Conservation (phyloP, 1,284 basidiomycete species). For the Wallemia mellicola region DNA sequence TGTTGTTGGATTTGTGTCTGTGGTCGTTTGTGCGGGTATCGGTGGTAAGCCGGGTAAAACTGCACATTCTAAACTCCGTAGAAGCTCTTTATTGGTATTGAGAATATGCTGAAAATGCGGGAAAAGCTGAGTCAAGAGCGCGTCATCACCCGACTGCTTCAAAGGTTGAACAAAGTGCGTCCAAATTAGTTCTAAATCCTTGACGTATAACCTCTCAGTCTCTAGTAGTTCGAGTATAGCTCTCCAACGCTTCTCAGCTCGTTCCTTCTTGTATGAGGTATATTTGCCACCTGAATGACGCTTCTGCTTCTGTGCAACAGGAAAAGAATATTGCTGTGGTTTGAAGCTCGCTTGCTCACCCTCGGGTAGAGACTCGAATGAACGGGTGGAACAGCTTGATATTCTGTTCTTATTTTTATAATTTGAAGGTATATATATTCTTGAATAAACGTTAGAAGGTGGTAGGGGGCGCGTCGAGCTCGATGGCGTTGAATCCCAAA, state of each 20-base stretch:
- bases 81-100: not conserved
- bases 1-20: not conserved
- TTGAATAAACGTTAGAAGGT: not conserved
- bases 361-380: not conserved
- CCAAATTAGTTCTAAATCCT: not conserved
- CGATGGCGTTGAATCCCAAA: not conserved
- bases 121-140: not conserved
- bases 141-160: not conserved
- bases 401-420: not conserved
- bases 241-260: not conserved
- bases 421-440: not conserved
- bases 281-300: not conserved
- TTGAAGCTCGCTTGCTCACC: not conserved
- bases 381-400: not conserved
- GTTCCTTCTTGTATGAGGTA: not conserved
- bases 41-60: not conserved
- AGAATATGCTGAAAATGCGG: conserved; percentile 1
- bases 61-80: not conserved
- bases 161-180: not conserved
- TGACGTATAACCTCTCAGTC: not conserved
- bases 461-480: not conserved
- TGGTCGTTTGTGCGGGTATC: not conserved
- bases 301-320: not conserved
- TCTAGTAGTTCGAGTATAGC: not conserved
- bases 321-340: not conserved